Evolutionary conservation across 2,329 filamentous ascomycete species (phyloP).

Genomic region (Sarocladiaceae sp.): DNA sequence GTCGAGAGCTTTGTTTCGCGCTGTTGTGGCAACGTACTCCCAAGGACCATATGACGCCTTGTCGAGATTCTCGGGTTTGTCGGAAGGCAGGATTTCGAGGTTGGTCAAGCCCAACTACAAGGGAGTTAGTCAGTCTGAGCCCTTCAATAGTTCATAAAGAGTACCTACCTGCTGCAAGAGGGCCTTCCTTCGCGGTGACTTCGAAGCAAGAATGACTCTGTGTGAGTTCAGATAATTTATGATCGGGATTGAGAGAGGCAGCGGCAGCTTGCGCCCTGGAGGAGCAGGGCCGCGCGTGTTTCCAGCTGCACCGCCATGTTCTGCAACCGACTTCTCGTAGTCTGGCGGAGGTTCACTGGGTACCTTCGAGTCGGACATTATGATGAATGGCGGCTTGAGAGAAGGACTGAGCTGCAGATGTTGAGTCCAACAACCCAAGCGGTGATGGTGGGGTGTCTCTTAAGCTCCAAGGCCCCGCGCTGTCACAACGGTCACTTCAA

Average conservation of each 20-base stretch:
- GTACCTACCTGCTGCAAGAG: conserved; percentile 65
- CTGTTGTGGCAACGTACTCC: conserved; percentile 89
- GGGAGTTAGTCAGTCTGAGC: background rate
- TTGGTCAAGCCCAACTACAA: conserved; percentile 70
- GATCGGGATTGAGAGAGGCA: conserved; percentile 75
- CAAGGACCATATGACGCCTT: conserved; percentile 71
- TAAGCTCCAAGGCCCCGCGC: background rate
- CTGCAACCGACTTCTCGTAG: conserved; percentile 37
- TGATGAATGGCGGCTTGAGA: conserved; percentile 9
- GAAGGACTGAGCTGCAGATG: background rate
- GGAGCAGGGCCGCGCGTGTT: conserved; percentile 14
- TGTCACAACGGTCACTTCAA: background rate
- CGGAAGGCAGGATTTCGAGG: conserved; percentile 80
- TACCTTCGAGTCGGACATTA: conserved; percentile 24
- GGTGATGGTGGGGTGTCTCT: background rate
- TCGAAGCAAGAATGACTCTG: conserved; percentile 84
- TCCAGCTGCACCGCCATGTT: conserved; percentile 27
- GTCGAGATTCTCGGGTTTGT: conserved; percentile 78
- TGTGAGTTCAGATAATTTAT: conserved; percentile 71
- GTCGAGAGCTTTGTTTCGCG: conserved; percentile 74
- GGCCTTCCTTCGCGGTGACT: conserved; percentile 78
- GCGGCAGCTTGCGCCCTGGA: conserved; percentile 46
- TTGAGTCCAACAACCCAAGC: conserved; percentile 1
- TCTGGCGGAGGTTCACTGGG: conserved; percentile 40
- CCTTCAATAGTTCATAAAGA: background rate